Base-by-base conservation (phyloP, 257 asterid species). In the Rehmannia glutinosa region DNA sequence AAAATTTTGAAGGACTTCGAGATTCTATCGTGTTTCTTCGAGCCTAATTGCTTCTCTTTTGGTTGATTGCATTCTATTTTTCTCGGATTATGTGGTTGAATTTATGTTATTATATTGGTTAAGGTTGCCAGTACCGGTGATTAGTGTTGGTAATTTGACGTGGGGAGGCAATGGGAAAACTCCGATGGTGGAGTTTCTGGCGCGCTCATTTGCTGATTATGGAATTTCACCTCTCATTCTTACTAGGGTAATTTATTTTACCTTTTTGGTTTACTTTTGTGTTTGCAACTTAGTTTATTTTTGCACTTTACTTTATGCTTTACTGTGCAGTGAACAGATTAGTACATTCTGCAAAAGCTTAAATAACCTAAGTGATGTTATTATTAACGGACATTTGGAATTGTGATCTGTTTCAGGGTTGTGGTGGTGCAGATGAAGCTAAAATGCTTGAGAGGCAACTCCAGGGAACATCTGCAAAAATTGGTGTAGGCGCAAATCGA, bases 111-210 rank as follows among this genome's bases (percentile, higher is more conserved):
- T 23, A 11, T 32, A 36, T 36, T 65, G 27, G 49, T 70, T 35
- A 39, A 91, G 97, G 91, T 70, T 91, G 74, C 91, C 96, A 12
- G 90, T 90, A 52, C 84, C 94, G 60, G 96, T 90, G 81, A 85
- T 93, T 33, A 82, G 97, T 68, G 96, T 93, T 28, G 99, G 99
- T 65, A 93, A 93, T 82, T 75, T 93, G 84, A 93, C 99, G 19
- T 90, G 99, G 99, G 99, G 99, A 73, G 97, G 99, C 81, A 93
- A 90, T 39, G 99, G 99, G 43, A 93, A 93, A 81, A 93, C 99
- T 52, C 99, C 99, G 1, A 93, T 93, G 97, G 99, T 83, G 64
- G 97, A 90, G 77, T 88, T 79, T 66, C 78, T 93, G 19, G 89
- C 99, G 2, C 86, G 95, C 65, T 80, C 81, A 16, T 76, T 93